These are phyloP conservation scores for Paxillus involutus DNA, from an alignment of 768 basidiomycete genomes.

Conservation along the genomic window DNA sequence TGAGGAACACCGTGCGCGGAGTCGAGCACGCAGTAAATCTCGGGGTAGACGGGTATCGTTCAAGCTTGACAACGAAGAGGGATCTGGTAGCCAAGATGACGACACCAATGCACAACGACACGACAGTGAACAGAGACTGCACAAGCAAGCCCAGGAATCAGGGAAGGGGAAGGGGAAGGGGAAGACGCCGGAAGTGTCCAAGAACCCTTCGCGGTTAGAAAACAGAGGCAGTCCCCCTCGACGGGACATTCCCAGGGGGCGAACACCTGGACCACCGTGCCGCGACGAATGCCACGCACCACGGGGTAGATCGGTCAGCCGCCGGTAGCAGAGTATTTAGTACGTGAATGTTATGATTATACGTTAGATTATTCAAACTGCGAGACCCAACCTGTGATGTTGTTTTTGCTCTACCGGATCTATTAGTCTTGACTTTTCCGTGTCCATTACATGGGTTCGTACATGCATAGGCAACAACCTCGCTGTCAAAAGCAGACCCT, in stretches of 20 bases:
- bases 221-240: conserved; percentile 10
- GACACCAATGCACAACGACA: conserved; percentile 3
- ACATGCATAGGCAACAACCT: too few species aligned
- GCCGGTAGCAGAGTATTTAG: conserved; percentile 16
- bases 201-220: conserved; percentile 11
- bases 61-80: conserved; percentile 34
- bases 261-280: conserved; percentile 26
- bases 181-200: conserved; percentile 5
- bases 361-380: conserved; percentile 8
- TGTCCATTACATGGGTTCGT: too few species aligned
- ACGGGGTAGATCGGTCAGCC: conserved; percentile 21
- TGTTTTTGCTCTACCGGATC: not conserved
- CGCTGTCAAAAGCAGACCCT: too few species aligned
- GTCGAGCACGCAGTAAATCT: conserved; percentile 50
- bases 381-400: conserved; percentile 2
- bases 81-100: conserved; percentile 8
- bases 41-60: conserved; percentile 61
- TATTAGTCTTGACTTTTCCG: too few species aligned
- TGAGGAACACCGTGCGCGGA: conserved; percentile 32
- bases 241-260: conserved; percentile 16
- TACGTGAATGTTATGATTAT: conserved; percentile 4
- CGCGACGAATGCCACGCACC: conserved; percentile 12
- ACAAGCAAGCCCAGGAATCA: conserved; percentile 6
- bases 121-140: conserved; percentile 4
- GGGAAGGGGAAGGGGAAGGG: conserved; percentile 17